Conservation (phyloP, 495 filamentous ascomycete species). For the Poronia punctata region DNA sequence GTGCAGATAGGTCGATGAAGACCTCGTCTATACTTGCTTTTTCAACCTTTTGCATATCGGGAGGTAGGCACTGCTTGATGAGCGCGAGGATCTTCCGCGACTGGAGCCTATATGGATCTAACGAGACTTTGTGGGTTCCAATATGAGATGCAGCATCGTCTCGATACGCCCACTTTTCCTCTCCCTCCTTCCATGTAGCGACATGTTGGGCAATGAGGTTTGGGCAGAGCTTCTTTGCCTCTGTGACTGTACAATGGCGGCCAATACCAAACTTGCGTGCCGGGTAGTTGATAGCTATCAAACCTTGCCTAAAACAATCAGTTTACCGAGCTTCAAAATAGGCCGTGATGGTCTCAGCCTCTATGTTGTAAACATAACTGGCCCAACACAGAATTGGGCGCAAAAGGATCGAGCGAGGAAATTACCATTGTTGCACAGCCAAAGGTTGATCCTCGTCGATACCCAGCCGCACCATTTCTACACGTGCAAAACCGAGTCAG, state of each 20-base stretch:
- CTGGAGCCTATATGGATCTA: conserved; percentile 87
- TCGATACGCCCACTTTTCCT: conserved; percentile 83
- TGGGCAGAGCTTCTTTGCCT: conserved; percentile 87
- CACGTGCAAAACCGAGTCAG: neutral
- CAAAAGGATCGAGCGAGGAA: conserved; percentile 3
- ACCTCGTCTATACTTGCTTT: conserved; percentile 90
- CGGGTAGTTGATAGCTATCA: conserved; percentile 95
- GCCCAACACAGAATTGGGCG: neutral
- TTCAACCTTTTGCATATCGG: conserved; percentile 65
- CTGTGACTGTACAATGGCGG: conserved; percentile 63
- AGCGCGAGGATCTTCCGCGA: conserved; percentile 72
- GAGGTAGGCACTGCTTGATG: conserved; percentile 67
- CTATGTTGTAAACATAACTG: neutral
- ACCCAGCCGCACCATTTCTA: conserved; percentile 56
- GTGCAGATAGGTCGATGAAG: conserved; percentile 81
- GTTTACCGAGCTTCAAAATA: conserved; percentile 9
- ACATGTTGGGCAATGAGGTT: conserved; percentile 83
- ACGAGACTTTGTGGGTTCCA: conserved; percentile 80
- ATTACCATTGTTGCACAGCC: conserved; percentile 81
- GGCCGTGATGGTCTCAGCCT: neutral
- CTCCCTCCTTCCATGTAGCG: conserved; percentile 89
- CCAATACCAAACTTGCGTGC: conserved; percentile 73
- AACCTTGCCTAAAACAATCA: conserved; percentile 46
- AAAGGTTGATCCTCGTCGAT: conserved; percentile 69
- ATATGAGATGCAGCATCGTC: conserved; percentile 71